A percentile compares a stretch with the other conserved stretches of the same genome.
Evolutionary conservation across 495 filamentous ascomycete genomes (phyloP).

Genomic region (Penicillium samsonianum): DNA sequence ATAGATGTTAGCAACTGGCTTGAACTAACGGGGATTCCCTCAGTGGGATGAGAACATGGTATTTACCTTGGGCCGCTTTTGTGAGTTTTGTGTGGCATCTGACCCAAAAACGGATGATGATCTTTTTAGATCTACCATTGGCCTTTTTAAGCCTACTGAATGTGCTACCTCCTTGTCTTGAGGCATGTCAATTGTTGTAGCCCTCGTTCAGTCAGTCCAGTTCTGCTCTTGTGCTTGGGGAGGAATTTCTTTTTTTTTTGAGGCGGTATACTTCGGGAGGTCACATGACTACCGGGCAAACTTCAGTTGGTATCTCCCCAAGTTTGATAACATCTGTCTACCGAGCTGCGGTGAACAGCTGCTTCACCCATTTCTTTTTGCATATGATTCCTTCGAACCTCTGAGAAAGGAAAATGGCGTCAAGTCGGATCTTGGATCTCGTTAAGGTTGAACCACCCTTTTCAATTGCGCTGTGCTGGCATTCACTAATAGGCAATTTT

Average conservation of each 20-base stretch:
- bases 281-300: constrained; percentile 6
- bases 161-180: neutral
- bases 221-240: too few relatives aligned
- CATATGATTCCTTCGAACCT: neutral
- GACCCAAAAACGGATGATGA: neutral
- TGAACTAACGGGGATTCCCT: neutral
- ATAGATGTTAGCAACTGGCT: neutral
- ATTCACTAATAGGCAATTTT: neutral
- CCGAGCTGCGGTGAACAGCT: constrained; percentile 1
- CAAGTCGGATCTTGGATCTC: constrained; percentile 71
- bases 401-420: constrained; percentile 58
- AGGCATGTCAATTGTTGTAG: constrained; percentile 3
- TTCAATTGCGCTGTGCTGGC: neutral
- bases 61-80: constrained; percentile 8
- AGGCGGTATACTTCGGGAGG: neutral
- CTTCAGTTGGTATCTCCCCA: neutral
- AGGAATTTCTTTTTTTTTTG: neutral
- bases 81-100: neutral
- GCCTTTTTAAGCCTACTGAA: neutral
- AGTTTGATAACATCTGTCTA: neutral
- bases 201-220: neutral
- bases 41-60: neutral
- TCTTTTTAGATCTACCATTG: neutral
- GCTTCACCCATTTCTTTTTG: constrained; percentile 2
- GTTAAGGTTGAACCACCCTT: constrained; percentile 61